These are phyloP conservation scores for Apophysomyces variabilis DNA, from an alignment of 371 early-diverging fungal genomes.

Conservation along the genomic window DNA sequence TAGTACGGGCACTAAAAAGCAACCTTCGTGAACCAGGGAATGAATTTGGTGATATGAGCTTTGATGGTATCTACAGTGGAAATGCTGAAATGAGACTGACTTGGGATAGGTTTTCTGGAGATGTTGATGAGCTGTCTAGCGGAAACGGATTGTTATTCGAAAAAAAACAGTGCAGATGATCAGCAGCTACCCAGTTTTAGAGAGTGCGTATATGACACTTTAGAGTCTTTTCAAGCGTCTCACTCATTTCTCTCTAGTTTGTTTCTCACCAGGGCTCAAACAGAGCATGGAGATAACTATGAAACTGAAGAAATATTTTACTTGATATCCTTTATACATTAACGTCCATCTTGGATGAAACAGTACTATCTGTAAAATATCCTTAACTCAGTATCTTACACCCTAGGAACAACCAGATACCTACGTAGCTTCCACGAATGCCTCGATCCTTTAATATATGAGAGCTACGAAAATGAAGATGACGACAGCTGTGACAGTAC, in stretches of 20 bases:
- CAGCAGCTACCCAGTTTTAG: not conserved
- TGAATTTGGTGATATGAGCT: constrained; percentile 20
- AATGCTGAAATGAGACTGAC: not conserved
- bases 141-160: not conserved
- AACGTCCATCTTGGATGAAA: not conserved
- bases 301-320: constrained; percentile 27
- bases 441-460: constrained; percentile 46
- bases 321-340: constrained; percentile 5
- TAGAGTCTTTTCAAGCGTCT: not conserved
- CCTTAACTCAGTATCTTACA: constrained; percentile 23
- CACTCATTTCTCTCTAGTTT: constrained; percentile 16
- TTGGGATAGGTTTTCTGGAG: constrained; percentile 12
- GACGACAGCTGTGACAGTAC: constrained; percentile 7
- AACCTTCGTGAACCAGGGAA: not conserved
- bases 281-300: constrained; percentile 15
- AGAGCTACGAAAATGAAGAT: constrained; percentile 18
- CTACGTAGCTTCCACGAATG: constrained; percentile 40
- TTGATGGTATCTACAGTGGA: constrained; percentile 19
- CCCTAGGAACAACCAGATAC: constrained; percentile 24
- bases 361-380: constrained; percentile 1
- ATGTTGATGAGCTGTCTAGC: constrained; percentile 7
- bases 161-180: not conserved
- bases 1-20: not conserved
- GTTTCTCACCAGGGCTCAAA: constrained; percentile 22
- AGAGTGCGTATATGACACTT: constrained; percentile 5